Base-by-base conservation (phyloP, 106 monocot species). In the Xerophyta viscosa region DNA sequence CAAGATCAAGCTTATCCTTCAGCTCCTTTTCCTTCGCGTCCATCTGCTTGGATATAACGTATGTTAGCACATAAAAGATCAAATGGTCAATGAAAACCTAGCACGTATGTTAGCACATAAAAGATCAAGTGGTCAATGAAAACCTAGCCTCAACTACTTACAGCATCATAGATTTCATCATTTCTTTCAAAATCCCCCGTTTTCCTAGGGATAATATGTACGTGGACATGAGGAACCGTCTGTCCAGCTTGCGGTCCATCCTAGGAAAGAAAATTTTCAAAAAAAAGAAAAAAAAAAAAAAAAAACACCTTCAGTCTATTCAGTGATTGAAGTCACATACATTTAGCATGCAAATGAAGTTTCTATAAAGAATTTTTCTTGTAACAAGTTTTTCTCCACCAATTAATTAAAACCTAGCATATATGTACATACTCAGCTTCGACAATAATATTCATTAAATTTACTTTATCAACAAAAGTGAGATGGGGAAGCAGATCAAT, bases 161-260 rank as follows among this genome's bases (percentile, higher is more conserved):
- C 88, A 30, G 69, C 78, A 60, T 85, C 84, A 66, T 88, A 89
- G 28, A 89, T 85, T 60, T 96, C 81, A 86, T 96, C 88, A 67
- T 89, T 88, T n/a, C 81, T 82, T 68, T 89, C 78, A 71, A 89
- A 96, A 60, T 96, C 96, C 6, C 76, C 82, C 43, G 8, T 60
- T 57, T 79, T 96, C 60, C 94, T 72, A 1, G 88, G 96, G n/a
- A 96, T 33, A 43, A 96, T 74, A 58, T 89, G 89, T 49, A 96
- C 85, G 65, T 89, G 96, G 44, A 89, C 89, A 73, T 96, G 96
- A 30, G 81, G 78, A 61, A 96, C 96, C 18, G 89, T 81, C 52
- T 96, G 96, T 30, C 96, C 96, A 52, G 89, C 74, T 48, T 96
- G 76, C 66, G 84, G 88, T 42, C 88, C 96, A 69, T 96, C 96